These are phyloP conservation scores for Cryptococcus wingfieldii DNA, from an alignment of 1,284 basidiomycete species.

Conservation along the genomic window DNA sequence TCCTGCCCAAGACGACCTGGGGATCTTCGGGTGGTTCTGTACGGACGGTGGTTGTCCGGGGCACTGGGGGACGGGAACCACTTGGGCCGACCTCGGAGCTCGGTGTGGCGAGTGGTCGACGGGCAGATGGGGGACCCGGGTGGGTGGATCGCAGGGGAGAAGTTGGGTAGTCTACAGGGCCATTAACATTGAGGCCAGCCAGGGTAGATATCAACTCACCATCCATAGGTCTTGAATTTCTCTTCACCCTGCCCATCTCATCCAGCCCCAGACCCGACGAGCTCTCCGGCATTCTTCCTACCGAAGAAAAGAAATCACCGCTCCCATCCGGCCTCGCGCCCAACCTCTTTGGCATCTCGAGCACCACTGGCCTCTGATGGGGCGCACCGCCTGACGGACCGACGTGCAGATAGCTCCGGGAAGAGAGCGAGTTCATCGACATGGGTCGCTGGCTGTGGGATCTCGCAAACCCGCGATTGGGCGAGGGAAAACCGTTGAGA, in stretches of 20 bases:
- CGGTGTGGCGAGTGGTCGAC: no score
- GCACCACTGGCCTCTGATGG: constrained; percentile 30
- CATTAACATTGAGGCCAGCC: no score
- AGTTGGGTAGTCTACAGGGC: no score
- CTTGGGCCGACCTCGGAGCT: no score
- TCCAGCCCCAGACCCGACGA: constrained; percentile 9
- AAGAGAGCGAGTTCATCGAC: constrained; percentile 30
- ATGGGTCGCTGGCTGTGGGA: constrained; percentile 14
- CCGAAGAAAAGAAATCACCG: constrained; percentile 19
- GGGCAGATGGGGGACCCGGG: no score
- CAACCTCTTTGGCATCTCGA: constrained; percentile 34
- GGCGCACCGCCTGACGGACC: constrained; percentile 32
- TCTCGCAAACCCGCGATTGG: background rate
- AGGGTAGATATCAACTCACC: no score
- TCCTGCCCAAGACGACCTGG: background rate
- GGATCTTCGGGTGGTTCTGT: no score
- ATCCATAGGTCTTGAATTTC: background rate
- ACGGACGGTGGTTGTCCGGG: no score
- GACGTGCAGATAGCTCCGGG: constrained; percentile 23
- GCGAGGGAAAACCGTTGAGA: constrained; percentile 13
- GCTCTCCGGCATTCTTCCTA: constrained; percentile 6
- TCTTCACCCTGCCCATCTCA: constrained; percentile 15
- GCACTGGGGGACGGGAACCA: no score
- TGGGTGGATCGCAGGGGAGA: no score
- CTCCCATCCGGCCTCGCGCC: constrained; percentile 21